Evolutionary conservation across 208 protist species (phyloP), one percentile per base, ranked within the genome.

Genomic region (Wallacemonas sp.): DNA sequence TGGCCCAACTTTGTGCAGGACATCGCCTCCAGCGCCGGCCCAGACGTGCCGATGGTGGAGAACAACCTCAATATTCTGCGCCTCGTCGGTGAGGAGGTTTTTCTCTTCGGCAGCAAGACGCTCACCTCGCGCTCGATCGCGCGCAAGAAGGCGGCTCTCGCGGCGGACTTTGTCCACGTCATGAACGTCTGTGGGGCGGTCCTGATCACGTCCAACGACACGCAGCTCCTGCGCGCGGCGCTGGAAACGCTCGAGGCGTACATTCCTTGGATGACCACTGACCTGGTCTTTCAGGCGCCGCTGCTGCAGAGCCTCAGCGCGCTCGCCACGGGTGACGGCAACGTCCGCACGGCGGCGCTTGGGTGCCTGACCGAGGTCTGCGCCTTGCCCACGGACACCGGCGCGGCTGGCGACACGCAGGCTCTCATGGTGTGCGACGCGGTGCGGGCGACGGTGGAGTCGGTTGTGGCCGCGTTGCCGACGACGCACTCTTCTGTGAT

Each of bases 1-100:
- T 99, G 98, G 98, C 91, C 89, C 0, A 94, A 77, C 39, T 99
- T 99, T 82, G 98, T 99, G 72, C 72, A 92, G 28, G 98, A 99
- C 44, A 95, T 99, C 57, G 93, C 98, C 39, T 87, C 84, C n/a
- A 91, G 96, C 38, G 94, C 87, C 12, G 84, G 89, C 20, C 95
- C 87, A 0, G 91, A 79, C 59, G 92, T 98, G 65, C 86, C 90
- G 1, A 73, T 99, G 74, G 98, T 99, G 49, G 89, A 99, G 67
- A 99, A 99, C 77, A 99, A 99, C 72, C 89, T 99, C 73, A 87
- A 92, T 36, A 91, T 99, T 52, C 80, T 99, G 10, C 91, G 95
- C 52, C 81, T 99, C 18, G 82, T 99, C 12, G 98, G 87, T 33
- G 94, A 98, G 81, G 95, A 99, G 67, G 89, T 99, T 25, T 99